These are phyloP conservation scores for Leptoxyphium fumago DNA, from an alignment of 2,329 filamentous ascomycete genomes.

Conservation along the genomic window DNA sequence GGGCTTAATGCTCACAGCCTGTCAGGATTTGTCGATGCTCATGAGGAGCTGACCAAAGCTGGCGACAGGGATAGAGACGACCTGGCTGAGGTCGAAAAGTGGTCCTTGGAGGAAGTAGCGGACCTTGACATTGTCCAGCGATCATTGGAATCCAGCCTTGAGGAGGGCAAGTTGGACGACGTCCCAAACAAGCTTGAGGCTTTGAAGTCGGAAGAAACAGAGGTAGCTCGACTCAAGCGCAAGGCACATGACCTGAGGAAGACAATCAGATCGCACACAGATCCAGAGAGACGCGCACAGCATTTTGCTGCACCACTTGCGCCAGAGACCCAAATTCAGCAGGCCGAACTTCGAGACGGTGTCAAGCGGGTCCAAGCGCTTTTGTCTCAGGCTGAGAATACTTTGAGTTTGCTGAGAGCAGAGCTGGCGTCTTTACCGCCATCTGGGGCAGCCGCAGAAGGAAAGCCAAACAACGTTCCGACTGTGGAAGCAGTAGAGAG, in stretches of 20 bases:
- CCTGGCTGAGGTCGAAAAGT: conserved; percentile 41
- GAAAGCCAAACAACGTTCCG: conserved; percentile 43
- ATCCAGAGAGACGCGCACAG: conserved; percentile 51
- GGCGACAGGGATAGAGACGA: conserved; percentile 43
- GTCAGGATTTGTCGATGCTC: conserved; percentile 48
- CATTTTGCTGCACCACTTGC: conserved; percentile 61
- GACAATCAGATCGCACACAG: conserved; percentile 53
- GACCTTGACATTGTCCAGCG: conserved; percentile 39
- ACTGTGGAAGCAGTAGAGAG: conserved; percentile 85
- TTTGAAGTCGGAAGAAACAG: conserved; percentile 49
- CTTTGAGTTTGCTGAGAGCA: conserved; percentile 62
- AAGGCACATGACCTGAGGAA: conserved; percentile 68
- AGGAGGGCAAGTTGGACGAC: conserved; percentile 52
- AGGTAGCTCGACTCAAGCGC: conserved; percentile 55
- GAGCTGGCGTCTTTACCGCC: conserved; percentile 46
- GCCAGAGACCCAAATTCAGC: conserved; percentile 68
- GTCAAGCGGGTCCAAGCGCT: conserved; percentile 60
- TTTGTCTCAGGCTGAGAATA: conserved; percentile 66
- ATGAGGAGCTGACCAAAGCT: conserved; percentile 40
- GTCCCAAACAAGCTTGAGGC: conserved; percentile 53
- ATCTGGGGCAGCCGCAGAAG: conserved; percentile 26
- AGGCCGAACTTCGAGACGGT: conserved; percentile 66
- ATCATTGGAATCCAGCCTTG: conserved; percentile 49
- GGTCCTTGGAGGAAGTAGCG: conserved; percentile 62
- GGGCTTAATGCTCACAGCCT: conserved; percentile 68